Evolutionary conservation across 257 asterid species (phyloP).

Genomic region (Petunia axillaris): DNA sequence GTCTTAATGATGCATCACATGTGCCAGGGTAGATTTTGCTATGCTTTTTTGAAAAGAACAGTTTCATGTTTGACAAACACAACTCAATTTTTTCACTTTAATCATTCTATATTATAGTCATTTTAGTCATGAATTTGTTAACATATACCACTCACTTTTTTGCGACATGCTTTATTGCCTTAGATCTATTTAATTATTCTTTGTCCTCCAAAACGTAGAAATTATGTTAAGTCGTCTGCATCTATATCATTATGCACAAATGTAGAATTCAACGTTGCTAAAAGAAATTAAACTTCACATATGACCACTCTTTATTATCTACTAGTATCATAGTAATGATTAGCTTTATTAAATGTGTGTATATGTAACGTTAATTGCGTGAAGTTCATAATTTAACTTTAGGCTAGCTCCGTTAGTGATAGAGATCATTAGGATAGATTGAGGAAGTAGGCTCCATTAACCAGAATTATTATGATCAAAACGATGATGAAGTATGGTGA

Average conservation of each 20-base stretch:
- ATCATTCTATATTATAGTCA: background rate
- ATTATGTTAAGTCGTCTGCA: background rate
- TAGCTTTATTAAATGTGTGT: too few species aligned
- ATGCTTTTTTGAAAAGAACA: background rate
- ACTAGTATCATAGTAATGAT: background rate
- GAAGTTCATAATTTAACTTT: background rate
- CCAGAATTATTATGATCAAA: background rate
- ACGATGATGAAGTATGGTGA: background rate
- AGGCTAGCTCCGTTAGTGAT: background rate
- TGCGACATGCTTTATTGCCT: background rate
- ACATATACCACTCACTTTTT: background rate
- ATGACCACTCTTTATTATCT: background rate
- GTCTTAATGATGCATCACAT: background rate
- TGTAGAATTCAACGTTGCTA: background rate
- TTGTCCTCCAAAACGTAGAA: background rate
- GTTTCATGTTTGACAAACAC: background rate
- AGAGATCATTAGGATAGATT: background rate
- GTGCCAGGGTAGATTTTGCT: background rate
- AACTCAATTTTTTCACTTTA: background rate
- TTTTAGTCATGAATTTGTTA: background rate
- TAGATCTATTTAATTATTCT: background rate
- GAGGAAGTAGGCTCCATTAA: background rate
- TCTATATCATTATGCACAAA: background rate
- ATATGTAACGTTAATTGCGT: too few species aligned
- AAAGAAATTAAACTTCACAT: background rate